Evolutionary conservation across 139 green algal species (phyloP), one percentile per base, ranked within the genome.

Genomic region (Chlamydomonas schloesseri): DNA sequence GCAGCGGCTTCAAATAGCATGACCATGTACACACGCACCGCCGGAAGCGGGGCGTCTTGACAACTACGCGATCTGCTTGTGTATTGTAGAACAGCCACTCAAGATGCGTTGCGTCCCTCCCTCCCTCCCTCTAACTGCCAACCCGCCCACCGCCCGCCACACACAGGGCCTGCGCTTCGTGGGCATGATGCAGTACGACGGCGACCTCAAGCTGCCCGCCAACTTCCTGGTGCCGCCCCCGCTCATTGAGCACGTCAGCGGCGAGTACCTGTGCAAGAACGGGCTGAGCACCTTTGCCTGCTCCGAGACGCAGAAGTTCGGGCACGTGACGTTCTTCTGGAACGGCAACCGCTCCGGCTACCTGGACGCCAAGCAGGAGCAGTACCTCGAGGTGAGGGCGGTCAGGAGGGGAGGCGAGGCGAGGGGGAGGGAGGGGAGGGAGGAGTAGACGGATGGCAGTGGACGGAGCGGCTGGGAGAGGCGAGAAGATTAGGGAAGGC

Each of bases 141-240:
- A n/a, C n/a, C n/a, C n/a, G n/a, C n/a, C n/a, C n/a, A n/a, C n/a
- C n/a, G n/a, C n/a, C n/a, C n/a, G n/a, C n/a, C n/a, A n/a, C n/a
- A n/a, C n/a, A n/a, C 87, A 91, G 87, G 85, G 89, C 76, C 79
- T 97, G 11, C 92, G 91, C 29, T 98, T 98, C 88, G 96, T 95
- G 36, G 97, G 97, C 37, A 96, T 99, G 91, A 98, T 99, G 96
- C 96, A 99, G 91, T 99, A 99, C 88, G 97, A 99, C 73, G 97
- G 97, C 31, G 97, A 99, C 90, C 91, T 99, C n/a, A 96, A 98
- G 88, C 96, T 99, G 84, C 97, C 97, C 50, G 81, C 91, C 46
- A 94, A 97, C 87, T 99, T 91, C 94, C 96, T 99, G 86, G 97
- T 99, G 65, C 92, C 96, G 18, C 97, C 97, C 3, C 97, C 97